Evolutionary conservation across 331 rosid species (phyloP), one percentile per base, ranked within the genome.

Genomic region (Phaseolus coccineus): DNA sequence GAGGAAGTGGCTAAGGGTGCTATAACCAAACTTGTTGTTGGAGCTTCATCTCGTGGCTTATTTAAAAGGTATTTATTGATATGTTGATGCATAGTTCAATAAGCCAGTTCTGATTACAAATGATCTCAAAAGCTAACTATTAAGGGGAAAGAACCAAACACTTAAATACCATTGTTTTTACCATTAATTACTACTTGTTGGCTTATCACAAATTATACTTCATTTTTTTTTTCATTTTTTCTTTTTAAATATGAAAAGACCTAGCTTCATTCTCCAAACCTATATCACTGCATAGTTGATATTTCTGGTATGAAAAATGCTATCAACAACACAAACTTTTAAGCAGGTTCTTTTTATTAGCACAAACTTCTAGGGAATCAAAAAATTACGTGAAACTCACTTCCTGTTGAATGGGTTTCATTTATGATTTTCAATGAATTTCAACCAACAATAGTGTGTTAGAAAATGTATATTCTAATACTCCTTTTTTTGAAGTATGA

Each of bases 11-110:
- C 92, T 39, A 90, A 87, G 83, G 80, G 77, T 76, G 77, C 69
- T 12, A 87, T 86, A 79, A 77, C 81, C 65, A 87, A 89, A 73
- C 90, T 93, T 59, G 96, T 96, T 30, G 85, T 96, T 24, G 99
- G 98, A 77, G 91, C 96, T 73, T 87, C 99, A 68, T 88, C 97
- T 42, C 84, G 84, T 35, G 78, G 93, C 78, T 33, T 96, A 69
- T 96, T 96, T 80, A 72, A 80, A 83, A 90, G 99, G 99, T 95
- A 80, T 81, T 80, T 77, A 50, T 70, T 71, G 25, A 39, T 64
- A 57, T 59, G 19, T 39, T 50, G 65, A 22, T 76, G 30, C 72
- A 33, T 53, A 33, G n/a, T 72, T 50, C 71, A 35, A 67, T 16
- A 28, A 37, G 1, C 8, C 2, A 37, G 6, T 35, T 37, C 42